phyloP scores from a whole-genome alignment of 441 rosid species.

The Gossypium lobatum region DNA sequence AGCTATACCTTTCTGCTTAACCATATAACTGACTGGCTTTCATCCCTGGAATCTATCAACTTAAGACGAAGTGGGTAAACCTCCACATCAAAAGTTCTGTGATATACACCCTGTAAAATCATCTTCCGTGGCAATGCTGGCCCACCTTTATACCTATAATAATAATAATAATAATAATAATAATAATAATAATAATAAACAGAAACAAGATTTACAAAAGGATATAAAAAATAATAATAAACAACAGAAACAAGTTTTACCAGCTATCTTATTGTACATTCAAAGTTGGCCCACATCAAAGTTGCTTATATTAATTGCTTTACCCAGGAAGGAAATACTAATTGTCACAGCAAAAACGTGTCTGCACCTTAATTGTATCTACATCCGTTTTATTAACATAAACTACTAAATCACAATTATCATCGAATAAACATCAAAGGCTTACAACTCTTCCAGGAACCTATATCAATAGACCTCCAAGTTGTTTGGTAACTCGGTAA shows the following conservation, averaged over 20 bases:
- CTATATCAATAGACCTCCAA: background rate
- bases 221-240: background rate
- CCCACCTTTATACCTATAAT: constrained; percentile 82
- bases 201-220: background rate
- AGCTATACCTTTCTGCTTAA: constrained; percentile 76
- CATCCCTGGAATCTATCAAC: constrained; percentile 67
- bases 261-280: background rate
- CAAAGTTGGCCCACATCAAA: background rate
- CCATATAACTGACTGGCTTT: constrained; percentile 34
- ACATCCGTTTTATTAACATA: background rate
- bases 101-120: constrained; percentile 52
- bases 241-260: background rate
- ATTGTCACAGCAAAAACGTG: background rate
- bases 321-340: background rate
- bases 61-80: constrained; percentile 70
- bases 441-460: background rate
- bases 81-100: constrained; percentile 60
- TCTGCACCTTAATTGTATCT: background rate
- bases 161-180: constrained; percentile 8
- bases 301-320: background rate
- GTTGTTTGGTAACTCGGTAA: background rate
- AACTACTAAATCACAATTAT: background rate
- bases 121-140: constrained; percentile 78
- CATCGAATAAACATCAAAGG: background rate
- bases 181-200: constrained; percentile 1